These are phyloP conservation scores for Diaporthe citri DNA, from an alignment of 2,329 filamentous ascomycete genomes.

Conservation along the genomic window DNA sequence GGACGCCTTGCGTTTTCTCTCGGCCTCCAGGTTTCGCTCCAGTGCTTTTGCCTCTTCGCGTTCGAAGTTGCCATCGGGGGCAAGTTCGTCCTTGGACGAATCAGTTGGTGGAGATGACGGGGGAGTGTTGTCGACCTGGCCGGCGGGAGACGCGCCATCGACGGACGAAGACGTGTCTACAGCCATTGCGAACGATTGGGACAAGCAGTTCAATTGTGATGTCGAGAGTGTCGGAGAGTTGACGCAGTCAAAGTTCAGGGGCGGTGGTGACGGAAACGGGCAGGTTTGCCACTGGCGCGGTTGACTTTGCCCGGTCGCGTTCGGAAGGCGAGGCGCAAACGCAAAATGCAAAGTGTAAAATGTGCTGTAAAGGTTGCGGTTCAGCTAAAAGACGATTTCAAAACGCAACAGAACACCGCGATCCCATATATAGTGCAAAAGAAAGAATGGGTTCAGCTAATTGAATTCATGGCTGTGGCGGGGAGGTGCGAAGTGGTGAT, in stretches of 20 bases:
- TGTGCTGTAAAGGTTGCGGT: neutral
- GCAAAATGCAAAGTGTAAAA: too few species aligned
- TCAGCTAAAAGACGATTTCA: neutral
- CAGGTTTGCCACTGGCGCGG: constrained; percentile 18
- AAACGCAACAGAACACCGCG: neutral
- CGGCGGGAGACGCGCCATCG: constrained; percentile 13
- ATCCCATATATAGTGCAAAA: neutral
- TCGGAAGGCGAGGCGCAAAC: neutral
- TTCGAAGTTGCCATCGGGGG: constrained; percentile 47
- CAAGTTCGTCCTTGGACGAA: constrained; percentile 42
- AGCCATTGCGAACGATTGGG: constrained; percentile 26
- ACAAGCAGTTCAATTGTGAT: neutral
- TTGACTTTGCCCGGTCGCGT: neutral
- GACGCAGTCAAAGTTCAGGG: neutral
- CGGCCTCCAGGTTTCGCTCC: constrained; percentile 61
- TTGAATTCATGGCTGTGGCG: constrained; percentile 1
- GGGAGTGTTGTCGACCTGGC: constrained; percentile 46
- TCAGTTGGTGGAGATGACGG: constrained; percentile 54
- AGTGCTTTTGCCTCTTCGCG: constrained; percentile 60
- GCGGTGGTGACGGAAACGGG: neutral
- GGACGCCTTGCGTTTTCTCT: constrained; percentile 57
- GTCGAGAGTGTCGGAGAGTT: neutral
- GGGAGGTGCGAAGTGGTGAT: neutral
- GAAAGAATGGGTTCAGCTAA: neutral
- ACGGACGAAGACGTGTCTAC: constrained; percentile 16